phyloP scores from a whole-genome alignment of 352 stramenopile species.

The Pythium coloratum region DNA sequence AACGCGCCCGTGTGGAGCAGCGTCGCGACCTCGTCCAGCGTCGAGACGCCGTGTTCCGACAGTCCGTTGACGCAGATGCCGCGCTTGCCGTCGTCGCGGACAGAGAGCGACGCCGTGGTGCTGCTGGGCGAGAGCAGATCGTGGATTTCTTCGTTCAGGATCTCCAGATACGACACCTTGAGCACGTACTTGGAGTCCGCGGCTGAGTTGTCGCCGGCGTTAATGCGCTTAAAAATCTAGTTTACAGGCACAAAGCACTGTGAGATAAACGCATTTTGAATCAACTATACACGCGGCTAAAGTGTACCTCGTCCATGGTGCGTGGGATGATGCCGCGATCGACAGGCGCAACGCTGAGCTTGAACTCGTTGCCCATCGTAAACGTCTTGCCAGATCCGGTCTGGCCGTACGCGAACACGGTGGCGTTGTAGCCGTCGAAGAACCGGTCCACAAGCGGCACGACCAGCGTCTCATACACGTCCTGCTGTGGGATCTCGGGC shows the following conservation, averaged over 20 bases:
- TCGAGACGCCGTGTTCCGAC: conserved; percentile 71
- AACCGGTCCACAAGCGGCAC: conserved; percentile 73
- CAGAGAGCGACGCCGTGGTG: conserved; percentile 36
- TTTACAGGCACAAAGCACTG: not conserved
- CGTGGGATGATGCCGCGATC: conserved; percentile 82
- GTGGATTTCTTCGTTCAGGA: conserved; percentile 97
- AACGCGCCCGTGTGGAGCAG: conserved; percentile 49
- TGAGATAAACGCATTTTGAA: not conserved
- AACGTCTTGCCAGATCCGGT: conserved; percentile 91
- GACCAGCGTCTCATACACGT: conserved; percentile 59
- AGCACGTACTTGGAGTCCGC: conserved; percentile 39
- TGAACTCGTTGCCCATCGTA: conserved; percentile 93
- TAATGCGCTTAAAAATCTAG: conserved; percentile 53
- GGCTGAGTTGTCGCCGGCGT: conserved; percentile 17
- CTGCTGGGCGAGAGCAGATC: conserved; percentile 82
- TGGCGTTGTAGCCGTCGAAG: conserved; percentile 95
- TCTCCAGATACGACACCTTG: conserved; percentile 84
- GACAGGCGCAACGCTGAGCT: conserved; percentile 24
- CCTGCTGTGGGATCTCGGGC: conserved; percentile 34
- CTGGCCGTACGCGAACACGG: conserved; percentile 94
- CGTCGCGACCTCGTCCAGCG: conserved; percentile 38
- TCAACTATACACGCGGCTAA: not conserved
- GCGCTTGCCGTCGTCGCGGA: conserved; percentile 89
- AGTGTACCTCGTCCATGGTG: conserved; percentile 63
- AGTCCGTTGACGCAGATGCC: conserved; percentile 89